Base-by-base conservation (phyloP, 2,329 filamentous ascomycete species). In the Plenodomus tracheiphilus region DNA sequence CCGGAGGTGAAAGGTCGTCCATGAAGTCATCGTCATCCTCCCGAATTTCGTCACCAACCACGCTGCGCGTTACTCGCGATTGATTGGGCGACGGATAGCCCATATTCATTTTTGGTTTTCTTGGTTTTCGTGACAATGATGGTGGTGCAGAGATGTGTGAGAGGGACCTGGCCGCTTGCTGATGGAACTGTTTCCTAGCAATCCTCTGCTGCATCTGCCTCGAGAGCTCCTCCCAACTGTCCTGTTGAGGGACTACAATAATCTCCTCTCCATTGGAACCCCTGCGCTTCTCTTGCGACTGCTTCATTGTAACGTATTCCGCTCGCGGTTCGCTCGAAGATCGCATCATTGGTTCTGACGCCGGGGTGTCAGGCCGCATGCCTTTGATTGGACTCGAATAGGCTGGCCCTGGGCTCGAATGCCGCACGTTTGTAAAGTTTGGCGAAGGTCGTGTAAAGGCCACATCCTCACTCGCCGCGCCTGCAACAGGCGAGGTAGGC, bases 371-470 rank as follows among this genome's bases (percentile, higher is more conserved):
- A 20, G 50, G 42, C 19, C 53, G 57, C 21, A 51, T 51, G 17
- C 53, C 43, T 48, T 71, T 73, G 43, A 61, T 69, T 9, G 74
- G 75, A 37, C 74, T 76, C 8, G 75, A 76, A 32, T 69, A 58
- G 3, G 58, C 48, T 25, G 59, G 56, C 2, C 64, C 53, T 6
- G 74, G 72, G 37, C 75, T 75, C 8, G 74, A 73, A 44, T 64
- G 64, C 49, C 61, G 68, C 42, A 50, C 50, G 40, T 62, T 53
- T 34, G 63, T 54, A 43, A 76, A 68, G 44, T 76, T 75, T 5
- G 77, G 77, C 16, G 75, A 78, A 2, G 76, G 77, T 17, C 76
- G 73, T 30, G 73, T 72, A 45, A 75, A 70, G 16, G 77, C 60
- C 1, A 74, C 68, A 53, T 79, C 76, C 15, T 76, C 77, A n/a